Evolutionary conservation across 2,329 filamentous ascomycete species (phyloP).

Genomic region (Pyricularia sp.): DNA sequence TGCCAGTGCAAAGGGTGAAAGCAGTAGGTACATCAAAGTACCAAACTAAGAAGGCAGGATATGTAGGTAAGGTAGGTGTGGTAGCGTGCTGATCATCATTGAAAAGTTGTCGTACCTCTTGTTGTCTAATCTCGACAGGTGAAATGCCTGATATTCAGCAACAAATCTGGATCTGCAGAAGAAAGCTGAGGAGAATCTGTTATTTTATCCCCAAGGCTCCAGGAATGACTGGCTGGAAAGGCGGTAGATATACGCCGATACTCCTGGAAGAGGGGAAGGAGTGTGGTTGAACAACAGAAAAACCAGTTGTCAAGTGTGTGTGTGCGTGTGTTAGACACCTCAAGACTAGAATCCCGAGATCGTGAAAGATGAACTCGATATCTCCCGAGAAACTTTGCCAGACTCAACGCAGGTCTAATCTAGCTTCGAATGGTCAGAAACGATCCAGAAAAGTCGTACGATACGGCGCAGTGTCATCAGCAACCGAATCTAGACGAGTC

Average conservation of each 20-base stretch:
- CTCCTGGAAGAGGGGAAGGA: slow-evolving; percentile 1
- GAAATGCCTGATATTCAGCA: neutral
- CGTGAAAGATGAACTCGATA: neutral
- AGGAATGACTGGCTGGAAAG: neutral
- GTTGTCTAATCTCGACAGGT: neutral
- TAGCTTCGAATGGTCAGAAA: neutral
- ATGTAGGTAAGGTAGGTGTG: neutral
- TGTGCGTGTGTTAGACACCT: neutral
- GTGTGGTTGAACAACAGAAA: slow-evolving; percentile 12
- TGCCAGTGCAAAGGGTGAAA: neutral
- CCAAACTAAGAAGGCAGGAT: neutral
- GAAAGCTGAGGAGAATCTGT: neutral
- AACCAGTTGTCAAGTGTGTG: slow-evolving; percentile 2
- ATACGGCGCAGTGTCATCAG: neutral
- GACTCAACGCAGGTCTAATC: neutral
- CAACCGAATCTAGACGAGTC: neutral
- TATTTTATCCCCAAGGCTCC: neutral
- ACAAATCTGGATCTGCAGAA: neutral
- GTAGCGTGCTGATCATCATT: neutral
- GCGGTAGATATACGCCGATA: neutral
- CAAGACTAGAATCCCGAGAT: neutral
- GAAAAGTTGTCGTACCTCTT: neutral
- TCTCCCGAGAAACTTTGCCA: neutral
- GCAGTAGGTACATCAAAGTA: neutral
- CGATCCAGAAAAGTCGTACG: neutral